Base-by-base conservation (phyloP, 2,329 filamentous ascomycete species). In the Cercospora beticola region DNA sequence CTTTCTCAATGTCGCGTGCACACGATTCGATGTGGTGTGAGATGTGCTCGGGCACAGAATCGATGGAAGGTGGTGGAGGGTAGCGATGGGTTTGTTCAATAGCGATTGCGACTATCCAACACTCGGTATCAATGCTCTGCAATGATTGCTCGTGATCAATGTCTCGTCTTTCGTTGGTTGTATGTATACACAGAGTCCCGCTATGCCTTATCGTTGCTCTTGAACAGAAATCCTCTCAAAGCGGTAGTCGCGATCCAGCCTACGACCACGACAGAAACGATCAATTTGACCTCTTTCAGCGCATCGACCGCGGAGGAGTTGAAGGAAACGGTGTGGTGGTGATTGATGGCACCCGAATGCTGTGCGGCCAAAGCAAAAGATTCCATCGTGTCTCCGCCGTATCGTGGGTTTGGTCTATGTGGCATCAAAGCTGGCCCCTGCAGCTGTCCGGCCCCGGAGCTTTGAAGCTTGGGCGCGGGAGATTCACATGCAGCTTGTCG, bases 281-380 rank as follows among this genome's bases (percentile, higher is more conserved):
- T 81, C 61, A 84, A 79, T 66, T 85, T 83, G 68, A 86, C 76
- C 74, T 87, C 85, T 71, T 82, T 83, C 40, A 83, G 82, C 69
- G 87, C 76, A 65, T 81, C 79, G 54, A 84, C 79, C 62, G 83
- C 79, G 18, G 83, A 84, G 21, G 83, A 79, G 58, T 83, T 83
- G 69, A 87, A 76, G 70, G 86, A 82, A 68, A 88, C 73, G 31
- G 82, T 82, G 72, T 87, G 85, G 70, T 82, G 79, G 71, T 87
- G 82, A 65, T 73, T 73, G 70, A 79, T 76, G 7, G 74, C 71
- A 40, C 78, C 78, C 49, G 76, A 72, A 71, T 80, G 78, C 61
- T 75, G 71, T 54, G 77, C 77, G 33, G 70, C 66, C 31, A 80
- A 58, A 28, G 73, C 69, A 62, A 79, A 79, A 21, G 71, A 69